Conservation (phyloP, 495 filamentous ascomycete species). For the Cercophora samala region DNA sequence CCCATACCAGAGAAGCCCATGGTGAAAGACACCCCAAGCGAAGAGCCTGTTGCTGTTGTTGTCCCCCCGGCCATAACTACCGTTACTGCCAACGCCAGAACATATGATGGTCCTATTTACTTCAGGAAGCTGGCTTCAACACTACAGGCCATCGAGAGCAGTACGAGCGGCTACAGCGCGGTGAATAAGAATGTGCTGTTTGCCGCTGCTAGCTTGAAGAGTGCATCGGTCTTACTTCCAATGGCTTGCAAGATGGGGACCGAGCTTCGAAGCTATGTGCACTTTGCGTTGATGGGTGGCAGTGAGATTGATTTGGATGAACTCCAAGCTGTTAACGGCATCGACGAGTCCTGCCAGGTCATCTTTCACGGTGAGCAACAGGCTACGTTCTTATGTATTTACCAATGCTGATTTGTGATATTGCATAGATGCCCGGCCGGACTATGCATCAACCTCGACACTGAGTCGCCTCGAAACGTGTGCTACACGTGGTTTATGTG, state of each 20-base stretch:
- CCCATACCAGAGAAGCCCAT: constrained; percentile 11
- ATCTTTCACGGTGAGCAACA: constrained; percentile 51
- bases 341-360: constrained; percentile 51
- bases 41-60: neutral
- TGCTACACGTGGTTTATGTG: constrained; percentile 43
- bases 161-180: constrained; percentile 33
- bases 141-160: constrained; percentile 36
- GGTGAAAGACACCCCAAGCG: neutral
- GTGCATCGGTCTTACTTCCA: constrained; percentile 53
- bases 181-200: constrained; percentile 58
- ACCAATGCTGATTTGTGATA: neutral
- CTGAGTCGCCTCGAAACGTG: constrained; percentile 47
- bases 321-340: constrained; percentile 54
- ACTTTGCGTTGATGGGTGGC: constrained; percentile 56
- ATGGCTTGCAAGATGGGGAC: constrained; percentile 59
- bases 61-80: neutral
- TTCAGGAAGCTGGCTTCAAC: constrained; percentile 39
- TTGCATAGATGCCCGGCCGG: constrained; percentile 52
- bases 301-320: constrained; percentile 52
- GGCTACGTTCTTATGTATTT: neutral
- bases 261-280: constrained; percentile 55
- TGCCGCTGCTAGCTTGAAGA: constrained; percentile 54
- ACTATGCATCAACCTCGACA: constrained; percentile 49
- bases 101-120: constrained; percentile 41
- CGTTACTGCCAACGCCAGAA: neutral